A percentile compares a stretch with the other conserved stretches of the same genome.
Conservation (phyloP, 1,284 basidiomycete genomes). For the Tranzscheliella williamsii region DNA sequence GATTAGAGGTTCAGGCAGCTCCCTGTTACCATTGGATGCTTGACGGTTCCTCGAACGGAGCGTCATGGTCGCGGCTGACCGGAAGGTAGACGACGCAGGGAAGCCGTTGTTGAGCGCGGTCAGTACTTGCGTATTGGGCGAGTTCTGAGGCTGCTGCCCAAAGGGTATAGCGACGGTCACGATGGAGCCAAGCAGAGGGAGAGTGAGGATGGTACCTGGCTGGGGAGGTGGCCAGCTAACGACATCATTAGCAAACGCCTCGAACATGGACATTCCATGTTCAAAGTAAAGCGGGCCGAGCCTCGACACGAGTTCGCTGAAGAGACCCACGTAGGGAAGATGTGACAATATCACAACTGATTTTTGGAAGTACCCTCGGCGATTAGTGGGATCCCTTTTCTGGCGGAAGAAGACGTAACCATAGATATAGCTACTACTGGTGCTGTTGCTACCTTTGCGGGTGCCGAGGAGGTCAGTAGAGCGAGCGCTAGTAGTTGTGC, state of each 20-base stretch:
- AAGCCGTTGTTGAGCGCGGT: not conserved
- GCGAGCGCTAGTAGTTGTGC: not conserved
- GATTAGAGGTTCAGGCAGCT: constrained; percentile 31
- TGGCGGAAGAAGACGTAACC: constrained; percentile 60
- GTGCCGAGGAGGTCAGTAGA: constrained; percentile 3
- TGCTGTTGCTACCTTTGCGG: constrained; percentile 29
- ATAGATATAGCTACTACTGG: constrained; percentile 56
- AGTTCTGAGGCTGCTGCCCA: constrained; percentile 49
- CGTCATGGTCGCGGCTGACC: constrained; percentile 23
- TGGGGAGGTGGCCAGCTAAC: constrained; percentile 48
- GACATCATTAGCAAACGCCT: constrained; percentile 49
- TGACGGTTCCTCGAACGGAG: constrained; percentile 15
- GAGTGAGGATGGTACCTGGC: constrained; percentile 43
- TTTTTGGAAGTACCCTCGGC: constrained; percentile 65
- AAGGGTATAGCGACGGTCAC: constrained; percentile 48
- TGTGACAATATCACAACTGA: constrained; percentile 84
- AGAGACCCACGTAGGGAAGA: constrained; percentile 80
- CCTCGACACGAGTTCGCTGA: constrained; percentile 70
- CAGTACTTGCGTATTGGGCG: constrained; percentile 25
- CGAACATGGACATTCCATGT: constrained; percentile 53
- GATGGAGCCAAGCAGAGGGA: constrained; percentile 47
- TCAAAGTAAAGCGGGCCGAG: constrained; percentile 66
- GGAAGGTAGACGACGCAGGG: constrained; percentile 2
- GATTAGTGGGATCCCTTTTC: constrained; percentile 47
- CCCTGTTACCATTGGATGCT: constrained; percentile 3